These are phyloP conservation scores for Backusella mclennaniae DNA, from an alignment of 192 early-diverging fungal species.

Conservation along the genomic window DNA sequence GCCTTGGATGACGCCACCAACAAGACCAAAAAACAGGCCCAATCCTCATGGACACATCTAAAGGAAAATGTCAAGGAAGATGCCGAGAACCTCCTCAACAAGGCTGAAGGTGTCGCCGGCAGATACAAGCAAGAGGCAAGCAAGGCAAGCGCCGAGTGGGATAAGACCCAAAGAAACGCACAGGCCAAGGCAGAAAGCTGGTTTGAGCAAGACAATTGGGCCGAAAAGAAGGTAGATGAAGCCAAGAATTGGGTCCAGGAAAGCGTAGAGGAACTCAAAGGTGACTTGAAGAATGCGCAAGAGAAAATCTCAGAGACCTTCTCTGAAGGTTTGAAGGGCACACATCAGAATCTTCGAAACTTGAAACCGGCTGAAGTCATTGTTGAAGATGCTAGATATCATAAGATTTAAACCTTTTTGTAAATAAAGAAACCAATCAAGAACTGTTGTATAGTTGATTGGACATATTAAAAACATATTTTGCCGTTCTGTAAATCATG, in stretches of 20 bases:
- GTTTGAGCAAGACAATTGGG: background rate
- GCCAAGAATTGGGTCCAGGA: background rate
- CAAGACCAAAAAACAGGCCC: background rate
- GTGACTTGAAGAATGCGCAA: background rate
- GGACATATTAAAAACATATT: too few species aligned
- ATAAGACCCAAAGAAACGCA: background rate
- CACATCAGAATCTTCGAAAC: conserved; percentile 3
- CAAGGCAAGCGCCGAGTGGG: background rate
- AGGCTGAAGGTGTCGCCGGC: background rate
- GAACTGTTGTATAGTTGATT: too few species aligned
- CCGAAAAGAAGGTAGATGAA: background rate
- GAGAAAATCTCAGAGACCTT: background rate
- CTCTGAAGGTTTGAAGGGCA: background rate
- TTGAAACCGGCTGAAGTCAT: conserved; percentile 12
- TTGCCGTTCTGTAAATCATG: too few species aligned
- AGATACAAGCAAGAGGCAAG: background rate
- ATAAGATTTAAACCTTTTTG: background rate
- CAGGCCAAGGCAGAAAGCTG: background rate
- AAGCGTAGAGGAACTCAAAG: background rate
- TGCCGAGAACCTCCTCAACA: background rate
- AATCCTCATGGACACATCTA: background rate
- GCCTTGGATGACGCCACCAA: background rate
- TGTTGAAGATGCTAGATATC: conserved; percentile 11
- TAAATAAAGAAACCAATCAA: background rate
- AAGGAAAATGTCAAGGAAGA: conserved; percentile 4